These are phyloP conservation scores for Magnusiomyces clavatus DNA, from an alignment of 1,139 yeast genomes.

Conservation along the genomic window DNA sequence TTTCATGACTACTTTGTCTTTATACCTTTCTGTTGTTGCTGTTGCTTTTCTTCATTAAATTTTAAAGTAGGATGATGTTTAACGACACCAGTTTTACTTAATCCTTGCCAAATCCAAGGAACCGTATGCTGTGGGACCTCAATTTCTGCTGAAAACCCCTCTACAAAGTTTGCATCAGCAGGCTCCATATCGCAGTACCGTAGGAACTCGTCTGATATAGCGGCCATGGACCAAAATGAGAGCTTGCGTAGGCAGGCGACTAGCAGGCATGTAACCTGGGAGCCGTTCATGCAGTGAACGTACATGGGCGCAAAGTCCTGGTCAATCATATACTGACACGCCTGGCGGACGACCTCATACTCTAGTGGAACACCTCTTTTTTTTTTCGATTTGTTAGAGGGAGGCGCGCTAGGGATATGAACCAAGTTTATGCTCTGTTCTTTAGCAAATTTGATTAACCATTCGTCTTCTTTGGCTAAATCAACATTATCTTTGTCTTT, in stretches of 20 bases:
- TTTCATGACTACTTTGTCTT: too few species aligned
- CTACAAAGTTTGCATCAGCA: slow-evolving; percentile 77
- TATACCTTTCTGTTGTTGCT: background rate
- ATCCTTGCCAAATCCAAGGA: slow-evolving; percentile 40
- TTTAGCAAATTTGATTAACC: slow-evolving; percentile 44
- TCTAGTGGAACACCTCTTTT: slow-evolving; percentile 63
- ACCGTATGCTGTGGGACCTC: slow-evolving; percentile 46
- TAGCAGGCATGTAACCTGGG: slow-evolving; percentile 74
- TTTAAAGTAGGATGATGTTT: slow-evolving; percentile 6
- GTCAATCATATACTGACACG: slow-evolving; percentile 54
- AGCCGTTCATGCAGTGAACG: slow-evolving; percentile 83
- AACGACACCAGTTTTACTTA: slow-evolving; percentile 2
- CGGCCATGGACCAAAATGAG: slow-evolving; percentile 83
- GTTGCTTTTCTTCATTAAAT: background rate
- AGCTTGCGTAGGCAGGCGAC: slow-evolving; percentile 80
- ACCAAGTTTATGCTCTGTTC: slow-evolving; percentile 43
- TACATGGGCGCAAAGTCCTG: slow-evolving; percentile 61
- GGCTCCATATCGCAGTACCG: slow-evolving; percentile 74
- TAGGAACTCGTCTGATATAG: slow-evolving; percentile 79
- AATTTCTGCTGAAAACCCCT: slow-evolving; percentile 63
- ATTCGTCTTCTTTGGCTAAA: slow-evolving; percentile 32
- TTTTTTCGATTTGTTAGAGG: slow-evolving; percentile 27
- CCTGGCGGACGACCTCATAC: slow-evolving; percentile 50
- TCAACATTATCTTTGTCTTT: background rate
- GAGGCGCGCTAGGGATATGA: slow-evolving; percentile 57